These are phyloP conservation scores for Aspergillus sp. DNA, from an alignment of 2,329 filamentous ascomycete species.

Conservation along the genomic window DNA sequence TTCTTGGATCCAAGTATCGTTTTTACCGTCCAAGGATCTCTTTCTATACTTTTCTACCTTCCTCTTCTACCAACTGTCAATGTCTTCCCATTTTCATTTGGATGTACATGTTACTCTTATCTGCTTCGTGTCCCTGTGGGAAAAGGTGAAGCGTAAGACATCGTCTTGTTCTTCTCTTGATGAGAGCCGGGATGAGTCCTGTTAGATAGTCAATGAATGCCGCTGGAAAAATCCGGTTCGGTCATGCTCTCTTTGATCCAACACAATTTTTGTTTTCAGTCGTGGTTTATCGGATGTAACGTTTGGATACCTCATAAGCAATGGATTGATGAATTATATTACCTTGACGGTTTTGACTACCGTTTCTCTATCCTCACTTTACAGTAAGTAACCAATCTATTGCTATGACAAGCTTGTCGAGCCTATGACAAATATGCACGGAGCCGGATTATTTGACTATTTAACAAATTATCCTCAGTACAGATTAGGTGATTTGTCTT, in stretches of 20 bases:
- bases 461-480: no score
- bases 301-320: neutral
- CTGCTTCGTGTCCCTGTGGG: conserved; percentile 14
- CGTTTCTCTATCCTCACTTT: no score
- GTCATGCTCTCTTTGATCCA: neutral
- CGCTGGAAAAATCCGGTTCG: conserved; percentile 8
- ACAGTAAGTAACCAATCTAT: no score
- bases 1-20: neutral
- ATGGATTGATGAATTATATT: neutral
- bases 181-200: conserved; percentile 10
- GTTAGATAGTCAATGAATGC: conserved; percentile 15
- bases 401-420: neutral
- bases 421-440: no score
- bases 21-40: neutral
- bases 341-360: no score
- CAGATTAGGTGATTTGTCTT: no score
- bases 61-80: conserved; percentile 6
- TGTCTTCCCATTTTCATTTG: conserved; percentile 8
- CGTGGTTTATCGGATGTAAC: neutral
- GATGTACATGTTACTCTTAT: conserved; percentile 14
- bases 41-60: conserved; percentile 1
- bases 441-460: no score
- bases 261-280: neutral
- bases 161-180: conserved; percentile 12
- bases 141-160: conserved; percentile 7